Base-by-base conservation (phyloP, 2,329 filamentous ascomycete species). In the Pyrenochaeta sp. region DNA sequence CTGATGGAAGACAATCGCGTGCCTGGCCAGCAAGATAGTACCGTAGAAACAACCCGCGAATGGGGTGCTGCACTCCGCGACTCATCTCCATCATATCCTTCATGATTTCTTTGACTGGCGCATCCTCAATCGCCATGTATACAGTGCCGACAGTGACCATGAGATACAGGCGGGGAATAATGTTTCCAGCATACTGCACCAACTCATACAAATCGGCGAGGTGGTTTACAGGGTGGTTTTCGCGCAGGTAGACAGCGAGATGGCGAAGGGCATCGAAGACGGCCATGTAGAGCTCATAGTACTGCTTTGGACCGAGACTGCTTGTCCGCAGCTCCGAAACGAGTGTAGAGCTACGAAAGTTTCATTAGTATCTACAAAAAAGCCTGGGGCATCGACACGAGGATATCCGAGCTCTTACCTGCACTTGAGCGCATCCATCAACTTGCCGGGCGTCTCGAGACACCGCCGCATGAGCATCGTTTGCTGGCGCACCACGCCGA, bases 1-100 rank as follows among this genome's bases (percentile, higher is more conserved):
- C 91, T 1, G 85, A 86, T 0, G 95, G 95, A 45, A 99, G 82
- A 73, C 87, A 87, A 76, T 99, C 95, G 69, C 95, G 86, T 33
- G 95, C 94, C 79, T 99, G 95, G 32, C 95, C 94, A 20, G 92
- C 95, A 45, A 99, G 85, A 74, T 97, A 99, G 78, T 99, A 99
- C 72, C 95, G 88, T 69, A 99, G 80, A 75, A 99, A 99, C 49
- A 99, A 83, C 15, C 95, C 95, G 52, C 95, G 91, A 59, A 97
- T 93, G 14, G 95, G 95, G 77, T 99, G 95, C 73, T 99, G 95
- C 18, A 99, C 93, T 51, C 95, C 95, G 60, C 95, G 87, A 78
- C 92, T 98, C 95, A 99, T 99, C 78, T 99, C 95, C 95, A 99
- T 99, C 95, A 99, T 99, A 77, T 99, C 95, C 79, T 99, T 99